phyloP scores from a whole-genome alignment of 169 alveolate genomes.

The Besnoitia besnoiti region DNA sequence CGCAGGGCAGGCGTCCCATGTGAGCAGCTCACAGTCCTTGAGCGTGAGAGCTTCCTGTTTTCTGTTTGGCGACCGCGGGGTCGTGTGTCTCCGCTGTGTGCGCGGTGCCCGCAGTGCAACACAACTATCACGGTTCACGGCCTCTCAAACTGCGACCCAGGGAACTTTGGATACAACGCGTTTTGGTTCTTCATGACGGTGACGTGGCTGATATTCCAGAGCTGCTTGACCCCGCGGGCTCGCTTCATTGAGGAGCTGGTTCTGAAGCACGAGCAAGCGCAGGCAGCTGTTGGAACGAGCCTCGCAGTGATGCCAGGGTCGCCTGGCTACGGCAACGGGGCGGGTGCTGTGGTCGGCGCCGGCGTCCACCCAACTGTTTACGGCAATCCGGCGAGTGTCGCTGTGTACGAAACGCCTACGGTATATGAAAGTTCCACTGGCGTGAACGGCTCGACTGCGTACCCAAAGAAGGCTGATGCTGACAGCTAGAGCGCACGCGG shows the following conservation, averaged over 20 bases:
- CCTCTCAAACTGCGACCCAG: slow-evolving; percentile 7
- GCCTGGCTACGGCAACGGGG: background rate
- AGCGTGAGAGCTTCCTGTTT: no score
- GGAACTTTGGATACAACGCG: slow-evolving; percentile 42
- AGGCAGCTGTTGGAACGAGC: slow-evolving; percentile 23
- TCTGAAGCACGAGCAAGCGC: slow-evolving; percentile 15
- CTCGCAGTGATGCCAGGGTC: background rate
- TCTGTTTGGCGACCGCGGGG: no score
- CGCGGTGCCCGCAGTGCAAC: slow-evolving; percentile 30
- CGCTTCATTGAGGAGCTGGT: slow-evolving; percentile 18
- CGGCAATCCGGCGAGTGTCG: slow-evolving; percentile 5
- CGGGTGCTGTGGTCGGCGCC: background rate
- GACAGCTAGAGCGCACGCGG: background rate
- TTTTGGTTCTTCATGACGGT: slow-evolving; percentile 33
- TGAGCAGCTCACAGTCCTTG: no score
- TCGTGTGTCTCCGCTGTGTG: background rate
- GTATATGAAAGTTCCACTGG: slow-evolving; percentile 5
- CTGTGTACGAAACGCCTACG: slow-evolving; percentile 13
- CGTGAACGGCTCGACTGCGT: slow-evolving; percentile 2
- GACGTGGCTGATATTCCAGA: slow-evolving; percentile 15
- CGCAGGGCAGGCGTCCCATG: no score
- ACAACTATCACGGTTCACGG: background rate
- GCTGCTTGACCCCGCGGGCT: slow-evolving; percentile 40
- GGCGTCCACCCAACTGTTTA: slow-evolving; percentile 31
- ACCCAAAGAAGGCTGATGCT: background rate